Base-by-base conservation (phyloP, 2,329 filamentous ascomycete genomes). In the Chrysosporium keratinophilum region DNA sequence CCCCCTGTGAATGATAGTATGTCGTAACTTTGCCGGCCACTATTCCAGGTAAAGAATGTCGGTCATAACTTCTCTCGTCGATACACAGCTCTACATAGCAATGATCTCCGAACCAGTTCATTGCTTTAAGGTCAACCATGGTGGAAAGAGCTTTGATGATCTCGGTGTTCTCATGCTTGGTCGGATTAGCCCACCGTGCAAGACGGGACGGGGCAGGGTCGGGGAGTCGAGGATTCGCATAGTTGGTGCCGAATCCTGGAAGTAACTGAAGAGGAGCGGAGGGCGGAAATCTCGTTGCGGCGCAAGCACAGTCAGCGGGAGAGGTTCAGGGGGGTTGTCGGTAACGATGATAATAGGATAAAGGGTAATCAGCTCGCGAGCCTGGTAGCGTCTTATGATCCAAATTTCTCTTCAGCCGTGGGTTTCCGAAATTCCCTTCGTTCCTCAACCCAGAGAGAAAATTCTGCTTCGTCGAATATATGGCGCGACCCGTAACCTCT, bases 191-290 rank as follows among this genome's bases (percentile, higher is more conserved):
- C 48, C 20, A 42, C 7, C 20, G 39, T n/a, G 17, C 31, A n/a
- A 50, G 20, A 9, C 9, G 2, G 20, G 33, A n/a, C 7, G 48
- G 35, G 20, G 11, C n/a, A 5, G 48, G 35, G n/a, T 41, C 35
- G 7, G 48, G 48, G 14, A 50, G 17, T 2, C 48, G 35, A 28
- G 48, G 48, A 10, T 34, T 40, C 31, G 48, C 48, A 42, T 50
- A 50, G 19, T 34, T 35, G 6, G 48, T 50, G 28, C 23, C 28
- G 19, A 50, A 15, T 40, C 5, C 5, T 7, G 41, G 33, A 1
- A 37, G 9, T 33, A 35, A 10, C n/a, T 11, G 10, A 1, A 50
- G 10, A 15, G 35, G 37, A 3, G 48, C 35, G 20, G 39, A 37
- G 6, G 48, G 31, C 12, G 40, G 33, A 23, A 50, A 50, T 9